Conservation (phyloP, 345 rosid species). For the Brassica incana region DNA sequence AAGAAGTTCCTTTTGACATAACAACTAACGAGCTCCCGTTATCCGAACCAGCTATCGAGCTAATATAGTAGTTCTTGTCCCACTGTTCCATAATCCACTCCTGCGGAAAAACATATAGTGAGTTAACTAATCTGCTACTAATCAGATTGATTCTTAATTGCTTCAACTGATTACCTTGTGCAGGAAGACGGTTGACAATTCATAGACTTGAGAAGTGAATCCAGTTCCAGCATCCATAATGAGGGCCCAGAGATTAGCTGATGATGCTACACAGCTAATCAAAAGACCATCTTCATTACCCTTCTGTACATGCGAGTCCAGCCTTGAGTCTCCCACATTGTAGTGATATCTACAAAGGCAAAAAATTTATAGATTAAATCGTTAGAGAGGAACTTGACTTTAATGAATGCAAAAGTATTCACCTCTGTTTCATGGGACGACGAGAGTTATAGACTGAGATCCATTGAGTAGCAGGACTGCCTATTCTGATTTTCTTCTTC, state of each 20-base stretch:
- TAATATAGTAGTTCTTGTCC: constrained; percentile 95
- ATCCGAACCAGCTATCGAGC: constrained; percentile 73
- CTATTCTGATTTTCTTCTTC: constrained; percentile 75
- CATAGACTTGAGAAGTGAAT: constrained; percentile 81
- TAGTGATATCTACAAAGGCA: constrained; percentile 73
- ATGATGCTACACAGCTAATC: constrained; percentile 88
- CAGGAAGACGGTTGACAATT: constrained; percentile 72
- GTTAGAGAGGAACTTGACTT: not conserved
- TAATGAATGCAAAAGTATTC: not conserved
- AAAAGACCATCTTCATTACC: constrained; percentile 88
- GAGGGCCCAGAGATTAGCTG: constrained; percentile 90
- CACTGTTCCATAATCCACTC: constrained; percentile 99
- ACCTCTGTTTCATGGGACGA: constrained; percentile 98
- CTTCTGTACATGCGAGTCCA: constrained; percentile 77
- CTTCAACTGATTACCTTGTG: constrained; percentile 64
- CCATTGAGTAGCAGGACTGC: constrained; percentile 94
- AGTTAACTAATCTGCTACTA: constrained; percentile 9
- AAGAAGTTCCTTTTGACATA: constrained; percentile 90
- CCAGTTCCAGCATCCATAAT: constrained; percentile 99
- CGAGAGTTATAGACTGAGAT: constrained; percentile 88
- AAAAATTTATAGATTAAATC: not conserved
- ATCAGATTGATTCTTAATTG: not conserved
- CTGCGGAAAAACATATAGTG: constrained; percentile 38
- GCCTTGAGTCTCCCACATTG: constrained; percentile 79
- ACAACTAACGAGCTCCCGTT: constrained; percentile 93